Conservation (phyloP, 169 alveolate species). For the Cryptosporidium bovis region DNA sequence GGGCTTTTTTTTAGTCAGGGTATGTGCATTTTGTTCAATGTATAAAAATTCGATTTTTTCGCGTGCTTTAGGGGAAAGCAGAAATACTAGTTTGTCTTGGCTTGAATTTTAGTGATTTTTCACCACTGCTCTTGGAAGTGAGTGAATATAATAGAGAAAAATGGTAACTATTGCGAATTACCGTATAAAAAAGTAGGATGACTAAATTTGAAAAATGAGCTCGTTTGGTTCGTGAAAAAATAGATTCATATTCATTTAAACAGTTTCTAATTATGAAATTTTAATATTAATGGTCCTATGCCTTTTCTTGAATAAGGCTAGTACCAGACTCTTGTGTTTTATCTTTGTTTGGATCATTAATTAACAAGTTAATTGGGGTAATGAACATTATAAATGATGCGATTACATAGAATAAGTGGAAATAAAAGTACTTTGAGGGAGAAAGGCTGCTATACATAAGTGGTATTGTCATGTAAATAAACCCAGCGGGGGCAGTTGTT, state of each 20-base stretch:
- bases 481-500: slow-evolving; percentile 70
- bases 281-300: too few relatives aligned
- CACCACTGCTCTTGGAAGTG: too few relatives aligned
- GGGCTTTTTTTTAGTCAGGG: slow-evolving; percentile 23
- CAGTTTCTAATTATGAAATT: background rate
- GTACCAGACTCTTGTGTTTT: background rate
- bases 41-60: too few relatives aligned
- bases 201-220: too few relatives aligned
- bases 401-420: slow-evolving; percentile 46
- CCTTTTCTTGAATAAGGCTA: background rate
- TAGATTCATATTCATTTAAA: background rate
- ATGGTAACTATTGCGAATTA: too few relatives aligned
- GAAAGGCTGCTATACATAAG: slow-evolving; percentile 49
- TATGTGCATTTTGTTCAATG: background rate
- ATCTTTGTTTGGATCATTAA: slow-evolving; percentile 26
- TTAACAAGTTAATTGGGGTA: slow-evolving; percentile 44
- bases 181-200: too few relatives aligned
- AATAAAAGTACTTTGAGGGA: slow-evolving; percentile 58
- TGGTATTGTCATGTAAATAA: slow-evolving; percentile 49
- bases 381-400: slow-evolving; percentile 51
- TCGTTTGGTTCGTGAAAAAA: too few relatives aligned
- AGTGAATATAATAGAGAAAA: too few relatives aligned
- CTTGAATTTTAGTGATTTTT: too few relatives aligned
- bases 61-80: too few relatives aligned
- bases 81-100: too few relatives aligned